Conservation (phyloP, 2,329 filamentous ascomycete genomes). For the Talaromyces sp. region DNA sequence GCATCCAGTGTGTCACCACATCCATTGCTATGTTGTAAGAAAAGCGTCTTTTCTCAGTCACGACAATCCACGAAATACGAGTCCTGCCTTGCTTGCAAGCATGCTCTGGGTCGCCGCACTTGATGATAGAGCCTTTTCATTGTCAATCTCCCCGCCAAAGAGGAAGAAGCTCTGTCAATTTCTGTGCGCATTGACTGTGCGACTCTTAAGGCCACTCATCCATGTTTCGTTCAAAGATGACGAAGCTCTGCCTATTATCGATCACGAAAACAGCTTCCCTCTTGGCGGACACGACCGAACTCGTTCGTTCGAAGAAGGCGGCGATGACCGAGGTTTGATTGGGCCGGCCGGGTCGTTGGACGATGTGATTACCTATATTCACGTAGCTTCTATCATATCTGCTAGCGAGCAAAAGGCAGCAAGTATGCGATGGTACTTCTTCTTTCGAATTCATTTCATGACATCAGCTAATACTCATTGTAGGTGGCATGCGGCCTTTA, state of each 20-base stretch:
- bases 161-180: conserved; percentile 84
- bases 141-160: conserved; percentile 79
- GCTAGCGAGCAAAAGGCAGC: conserved; percentile 93
- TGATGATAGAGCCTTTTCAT: conserved; percentile 80
- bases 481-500: conserved; percentile 87
- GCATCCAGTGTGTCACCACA: conserved; percentile 86
- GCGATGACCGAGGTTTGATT: conserved; percentile 47
- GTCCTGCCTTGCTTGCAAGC: conserved; percentile 80
- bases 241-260: conserved; percentile 34
- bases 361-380: conserved; percentile 88
- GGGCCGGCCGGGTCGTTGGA: conserved; percentile 71
- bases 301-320: conserved; percentile 52
- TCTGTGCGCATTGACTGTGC: conserved; percentile 79
- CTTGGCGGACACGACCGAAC: conserved; percentile 69
- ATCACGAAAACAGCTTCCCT: conserved; percentile 54
- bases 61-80: conserved; percentile 75
- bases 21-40: conserved; percentile 83
- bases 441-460: background rate
- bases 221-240: conserved; percentile 62
- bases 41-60: conserved; percentile 81
- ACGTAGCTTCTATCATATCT: conserved; percentile 85
- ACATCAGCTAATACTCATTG: background rate
- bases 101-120: conserved; percentile 98
- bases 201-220: conserved; percentile 78
- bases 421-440: conserved; percentile 70